Evolutionary conservation across 495 filamentous ascomycete species (phyloP).

Genomic region (Bacidia rubella): DNA sequence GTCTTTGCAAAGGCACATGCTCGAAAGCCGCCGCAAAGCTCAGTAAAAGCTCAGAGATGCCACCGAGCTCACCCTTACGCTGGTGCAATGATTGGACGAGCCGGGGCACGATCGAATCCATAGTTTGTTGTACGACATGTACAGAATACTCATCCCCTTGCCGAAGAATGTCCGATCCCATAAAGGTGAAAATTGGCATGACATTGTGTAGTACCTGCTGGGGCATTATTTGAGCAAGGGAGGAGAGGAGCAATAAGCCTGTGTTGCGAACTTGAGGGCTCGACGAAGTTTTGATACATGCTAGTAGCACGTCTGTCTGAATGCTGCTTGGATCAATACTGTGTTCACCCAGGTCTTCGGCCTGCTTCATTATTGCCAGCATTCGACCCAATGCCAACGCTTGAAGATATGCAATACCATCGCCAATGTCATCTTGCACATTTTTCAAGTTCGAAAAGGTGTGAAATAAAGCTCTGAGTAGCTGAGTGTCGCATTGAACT

Average conservation of each 20-base stretch:
- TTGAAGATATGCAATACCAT: slow-evolving; percentile 77
- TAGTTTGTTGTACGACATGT: slow-evolving; percentile 77
- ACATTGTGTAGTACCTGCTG: slow-evolving; percentile 87
- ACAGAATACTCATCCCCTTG: slow-evolving; percentile 93
- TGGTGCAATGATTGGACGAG: slow-evolving; percentile 75
- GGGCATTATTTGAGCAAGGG: slow-evolving; percentile 67
- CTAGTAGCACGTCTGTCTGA: slow-evolving; percentile 74
- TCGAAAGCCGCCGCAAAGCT: slow-evolving; percentile 93
- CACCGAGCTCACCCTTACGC: slow-evolving; percentile 60
- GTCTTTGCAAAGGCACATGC: slow-evolving; percentile 77
- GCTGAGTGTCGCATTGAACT: slow-evolving; percentile 53
- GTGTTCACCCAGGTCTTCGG: slow-evolving; percentile 33
- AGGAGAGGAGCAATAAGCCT: slow-evolving; percentile 77
- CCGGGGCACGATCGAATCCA: slow-evolving; percentile 79
- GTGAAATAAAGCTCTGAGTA: slow-evolving; percentile 67
- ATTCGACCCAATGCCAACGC: slow-evolving; percentile 63
- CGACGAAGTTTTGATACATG: slow-evolving; percentile 76
- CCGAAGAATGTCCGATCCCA: slow-evolving; percentile 74
- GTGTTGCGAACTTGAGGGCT: slow-evolving; percentile 85
- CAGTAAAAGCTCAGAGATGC: slow-evolving; percentile 70
- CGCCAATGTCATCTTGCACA: slow-evolving; percentile 53
- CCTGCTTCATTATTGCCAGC: slow-evolving; percentile 60
- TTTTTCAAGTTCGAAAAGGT: slow-evolving; percentile 72
- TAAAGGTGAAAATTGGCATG: slow-evolving; percentile 98
- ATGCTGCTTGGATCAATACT: slow-evolving; percentile 59